Evolutionary conservation across 805 yeast genomes (phyloP), one percentile per base, ranked within the genome.

Genomic region (Cyberlindnera americana): DNA sequence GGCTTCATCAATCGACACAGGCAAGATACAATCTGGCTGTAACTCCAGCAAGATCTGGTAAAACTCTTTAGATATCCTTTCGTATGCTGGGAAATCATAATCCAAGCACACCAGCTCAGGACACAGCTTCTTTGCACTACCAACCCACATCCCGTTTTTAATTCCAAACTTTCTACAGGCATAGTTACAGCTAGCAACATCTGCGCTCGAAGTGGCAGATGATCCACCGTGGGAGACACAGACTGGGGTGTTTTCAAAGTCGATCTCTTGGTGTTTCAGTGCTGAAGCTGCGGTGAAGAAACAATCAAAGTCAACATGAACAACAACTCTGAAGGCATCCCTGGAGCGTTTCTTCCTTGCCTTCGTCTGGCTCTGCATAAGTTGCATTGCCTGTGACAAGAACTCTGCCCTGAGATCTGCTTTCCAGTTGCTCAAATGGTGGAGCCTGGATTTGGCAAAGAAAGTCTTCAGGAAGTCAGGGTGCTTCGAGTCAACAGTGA

Each of bases 221-320:
- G 49, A 32, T 2, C 62, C 60, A 17, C 77, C 77, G 50, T 75
- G 71, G 31, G 81, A 71, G 1, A 79, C 67, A 67, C 95, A 65
- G 62, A 91, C 61, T 56, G 82, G 66, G 71, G 82, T 61, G 50
- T 65, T 43, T 31, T 69, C 25, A 50, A 61, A 44, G 43, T 75
- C 76, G 14, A 81, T 55, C 3, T 77, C 69, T 0, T 83, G 81
- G 29, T 69, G 65, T 13, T 63, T 67, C 39, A 79, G 62, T 3
- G 86, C 74, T 0, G 96, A 84, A 0, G 83, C 96, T 0, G 95
- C 73, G 2, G 90, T 97, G 62, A 91, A 91, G 54, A 93, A 91
- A 48, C 95, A 88, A 59, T 91, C 99, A 60, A 89, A 91, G 59
- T 91, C 99, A 24, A 91, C 71, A 59, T 91, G 97, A 39, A 90